Base-by-base conservation (phyloP, 1,139 yeast species). In the Pichia sp. region DNA sequence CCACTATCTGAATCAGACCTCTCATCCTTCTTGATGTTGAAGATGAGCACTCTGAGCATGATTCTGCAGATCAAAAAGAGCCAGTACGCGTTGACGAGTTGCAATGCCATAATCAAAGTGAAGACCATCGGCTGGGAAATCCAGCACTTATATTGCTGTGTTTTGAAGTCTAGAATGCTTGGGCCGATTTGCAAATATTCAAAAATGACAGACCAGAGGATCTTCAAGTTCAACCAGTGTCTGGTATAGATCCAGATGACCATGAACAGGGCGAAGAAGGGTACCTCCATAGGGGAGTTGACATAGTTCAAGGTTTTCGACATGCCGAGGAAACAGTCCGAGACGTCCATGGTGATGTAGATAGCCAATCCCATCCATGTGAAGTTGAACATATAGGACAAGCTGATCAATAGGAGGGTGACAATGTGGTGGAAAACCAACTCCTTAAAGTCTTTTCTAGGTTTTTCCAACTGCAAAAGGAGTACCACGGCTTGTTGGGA, bases 91-190 rank as follows among this genome's bases (percentile, higher is more conserved):
- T 93, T 93, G 57, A 93, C 92, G 56, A 89, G 66, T 70, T 93
- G 99, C 61, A 93, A 78, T 1, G 95, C 92, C 55, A 80, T 75
- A 58, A 93, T 79, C 66, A 93, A 79, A 24, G 73, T 72, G 66
- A 93, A 92, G 2, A 93, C 92, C 68, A 93, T 91, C 58, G 88
- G 87, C 73, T 89, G 96, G 17, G 98, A 87, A 62, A 95, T 88
- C 85, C 89, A 90, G 73, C 98, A 93, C 73, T 95, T 93, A 76
- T 92, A 93, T 71, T 92, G 97, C 69, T 91, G 93, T 36, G 95
- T 85, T n/a, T 79, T 89, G 84, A 92, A 93, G 74, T 90, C 84
- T 64, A 95, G 77, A 55, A 79, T 79, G 73, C 78, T 91, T 58
- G 85, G 84, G 49, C 98, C 98, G 40, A 89, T 90, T 2, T 95